A percentile compares a stretch with the other conserved stretches of the same genome.
phyloP scores from a whole-genome alignment of 1,139 yeast species.

The Chernovozyma aurita region DNA sequence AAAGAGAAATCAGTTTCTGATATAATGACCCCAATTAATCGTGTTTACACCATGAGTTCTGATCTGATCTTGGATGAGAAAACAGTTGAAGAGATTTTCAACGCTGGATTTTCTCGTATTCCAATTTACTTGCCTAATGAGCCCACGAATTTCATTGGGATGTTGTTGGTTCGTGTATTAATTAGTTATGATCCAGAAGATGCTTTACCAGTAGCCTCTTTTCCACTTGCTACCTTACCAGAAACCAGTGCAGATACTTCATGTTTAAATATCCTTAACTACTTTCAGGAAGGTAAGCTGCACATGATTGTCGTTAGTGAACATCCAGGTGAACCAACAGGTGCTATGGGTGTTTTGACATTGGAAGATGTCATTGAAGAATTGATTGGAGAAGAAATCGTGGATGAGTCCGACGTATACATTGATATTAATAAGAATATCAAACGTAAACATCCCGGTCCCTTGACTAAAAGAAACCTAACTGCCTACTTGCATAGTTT shows the following conservation, averaged over 20 bases:
- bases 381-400: slow-evolving; percentile 94
- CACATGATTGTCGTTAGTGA: slow-evolving; percentile 95
- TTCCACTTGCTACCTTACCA: slow-evolving; percentile 93
- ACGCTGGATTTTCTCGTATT: slow-evolving; percentile 91
- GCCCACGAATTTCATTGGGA: slow-evolving; percentile 88
- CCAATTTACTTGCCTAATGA: slow-evolving; percentile 93
- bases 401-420: slow-evolving; percentile 95
- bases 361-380: slow-evolving; percentile 97
- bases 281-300: slow-evolving; percentile 95
- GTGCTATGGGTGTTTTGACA: slow-evolving; percentile 89
- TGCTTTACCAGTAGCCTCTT: slow-evolving; percentile 84
- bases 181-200: slow-evolving; percentile 97
- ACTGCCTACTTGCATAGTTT: slow-evolving; percentile 64
- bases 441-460: slow-evolving; percentile 80
- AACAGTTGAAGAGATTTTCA: slow-evolving; percentile 84
- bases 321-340: slow-evolving; percentile 80
- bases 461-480: slow-evolving; percentile 68
- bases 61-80: slow-evolving; percentile 79
- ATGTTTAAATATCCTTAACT: slow-evolving; percentile 86
- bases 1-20: slow-evolving; percentile 84
- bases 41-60: slow-evolving; percentile 86
- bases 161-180: slow-evolving; percentile 87
- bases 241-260: slow-evolving; percentile 92
- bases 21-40: slow-evolving; percentile 92
- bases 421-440: slow-evolving; percentile 86